A percentile compares a stretch with the other conserved stretches of the same genome.
These are phyloP conservation scores for Inga leiocalycina DNA, from an alignment of 306 rosid genomes.

Conservation along the genomic window DNA sequence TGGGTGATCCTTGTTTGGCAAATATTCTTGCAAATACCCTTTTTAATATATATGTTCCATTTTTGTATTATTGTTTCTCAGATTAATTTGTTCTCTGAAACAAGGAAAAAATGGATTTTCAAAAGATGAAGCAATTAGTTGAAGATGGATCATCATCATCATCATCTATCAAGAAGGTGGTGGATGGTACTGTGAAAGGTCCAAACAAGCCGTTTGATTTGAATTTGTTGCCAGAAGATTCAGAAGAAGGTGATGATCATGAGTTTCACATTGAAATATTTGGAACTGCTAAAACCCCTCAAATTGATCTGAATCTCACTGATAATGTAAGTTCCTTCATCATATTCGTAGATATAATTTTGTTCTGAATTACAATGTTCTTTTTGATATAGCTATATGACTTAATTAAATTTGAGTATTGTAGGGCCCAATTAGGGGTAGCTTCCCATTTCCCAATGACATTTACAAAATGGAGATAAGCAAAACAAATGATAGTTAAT, in stretches of 20 bases:
- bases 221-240: conserved; percentile 11
- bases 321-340: conserved; percentile 22
- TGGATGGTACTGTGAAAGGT: not conserved
- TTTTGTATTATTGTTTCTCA: not conserved
- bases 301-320: not conserved
- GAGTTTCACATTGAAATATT: not conserved
- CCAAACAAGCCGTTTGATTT: conserved; percentile 27
- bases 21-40: not conserved
- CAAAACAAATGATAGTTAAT: not conserved
- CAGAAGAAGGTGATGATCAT: not conserved
- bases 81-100: conserved; percentile 1
- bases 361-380: not conserved
- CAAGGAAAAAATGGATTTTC: not conserved
- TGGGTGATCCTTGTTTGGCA: not conserved
- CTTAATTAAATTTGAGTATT: too few species aligned
- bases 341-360: not conserved
- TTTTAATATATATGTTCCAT: not conserved
- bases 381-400: too few species aligned
- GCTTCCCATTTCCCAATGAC: too few species aligned
- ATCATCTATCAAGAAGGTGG: not conserved
- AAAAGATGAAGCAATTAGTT: not conserved
- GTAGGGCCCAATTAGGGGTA: accelerated
- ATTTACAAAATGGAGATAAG: too few species aligned
- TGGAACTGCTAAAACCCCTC: too few species aligned
- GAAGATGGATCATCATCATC: not conserved